phyloP scores from a whole-genome alignment of 352 stramenopile genomes.

The Pythium rhizo-oryzae region DNA sequence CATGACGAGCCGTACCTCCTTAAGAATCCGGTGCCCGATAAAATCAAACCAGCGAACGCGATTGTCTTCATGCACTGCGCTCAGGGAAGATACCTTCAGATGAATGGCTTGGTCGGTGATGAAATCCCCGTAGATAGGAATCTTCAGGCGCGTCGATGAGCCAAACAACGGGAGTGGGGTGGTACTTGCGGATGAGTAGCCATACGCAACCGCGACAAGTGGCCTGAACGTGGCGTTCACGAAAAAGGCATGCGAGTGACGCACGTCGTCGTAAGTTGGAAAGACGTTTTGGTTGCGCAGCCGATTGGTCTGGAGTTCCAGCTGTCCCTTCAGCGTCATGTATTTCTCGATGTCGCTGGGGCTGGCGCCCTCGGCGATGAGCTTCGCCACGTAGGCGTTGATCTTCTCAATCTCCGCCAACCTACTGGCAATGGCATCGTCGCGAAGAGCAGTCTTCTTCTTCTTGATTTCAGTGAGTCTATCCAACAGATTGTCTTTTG shows the following conservation, averaged over 20 bases:
- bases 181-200: conserved; percentile 1
- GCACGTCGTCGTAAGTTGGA: conserved; percentile 6
- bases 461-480: background rate
- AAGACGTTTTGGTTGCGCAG: conserved; percentile 2
- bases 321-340: conserved; percentile 1
- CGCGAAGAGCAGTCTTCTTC: background rate
- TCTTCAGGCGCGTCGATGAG: conserved; percentile 12
- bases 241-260: conserved; percentile 6
- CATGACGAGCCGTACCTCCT: conserved; percentile 8
- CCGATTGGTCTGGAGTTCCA: background rate
- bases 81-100: background rate
- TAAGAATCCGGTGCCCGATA: conserved; percentile 11
- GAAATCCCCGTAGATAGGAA: conserved; percentile 11
- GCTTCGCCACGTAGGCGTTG: conserved; percentile 2
- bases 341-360: background rate
- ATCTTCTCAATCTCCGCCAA: conserved; percentile 4
- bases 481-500: conserved; percentile 1
- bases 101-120: conserved; percentile 12
- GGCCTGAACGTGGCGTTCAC: conserved; percentile 7
- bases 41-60: conserved; percentile 13
- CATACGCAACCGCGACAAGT: conserved; percentile 6
- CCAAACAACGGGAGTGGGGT: conserved; percentile 8
- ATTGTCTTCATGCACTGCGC: background rate
- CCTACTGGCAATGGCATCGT: background rate
- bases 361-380: background rate